Evolutionary conservation across 805 yeast genomes (phyloP), one percentile per base, ranked within the genome.

Genomic region (Jamesozyma lodderae): DNA sequence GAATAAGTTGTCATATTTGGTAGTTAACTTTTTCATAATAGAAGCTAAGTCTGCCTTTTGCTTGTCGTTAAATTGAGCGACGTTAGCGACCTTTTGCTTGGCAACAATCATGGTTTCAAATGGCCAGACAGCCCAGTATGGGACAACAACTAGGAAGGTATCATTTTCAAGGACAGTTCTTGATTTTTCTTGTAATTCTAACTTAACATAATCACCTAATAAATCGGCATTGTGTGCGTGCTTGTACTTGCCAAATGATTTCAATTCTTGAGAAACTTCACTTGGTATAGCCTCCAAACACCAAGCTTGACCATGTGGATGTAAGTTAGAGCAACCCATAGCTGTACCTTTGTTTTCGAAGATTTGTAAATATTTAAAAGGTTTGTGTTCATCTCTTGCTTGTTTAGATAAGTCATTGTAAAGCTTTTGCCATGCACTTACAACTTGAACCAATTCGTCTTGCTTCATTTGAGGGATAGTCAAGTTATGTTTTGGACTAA

Each of bases 301-400:
- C 90, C 90, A 81, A 11, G 81, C 84, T 61, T 81, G 90, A 20
- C 88, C 85, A 52, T 81, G 90, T 6, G 88, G 87, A 59, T 81
- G 90, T 2, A 85, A 81, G 52, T 81, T 81, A 3, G 86, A 79
- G 52, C 88, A 81, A 28, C 88, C 88, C 88, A 81, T 81, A 5
- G 83, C 81, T 30, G 77, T 66, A 22, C 88, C 88, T 58, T 81
- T 81, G 56, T 81, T 81, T 55, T 81, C 90, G 53, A 81, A 81
- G 27, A 81, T 77, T 60, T 80, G 87, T 43, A 80, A 59, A 58
- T 81, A 79, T 44, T 68, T 67, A 53, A 55, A 72, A 22, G 81
- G 75, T 23, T 58, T 60, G 3, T 61, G 57, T n/a, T 59, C 57
- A 14, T 51, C 48, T 6, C 49, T 46, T 5, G 61, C 61, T 44